Conservation (phyloP, 1,284 basidiomycete species). For the Ganoderma multipileum region DNA sequence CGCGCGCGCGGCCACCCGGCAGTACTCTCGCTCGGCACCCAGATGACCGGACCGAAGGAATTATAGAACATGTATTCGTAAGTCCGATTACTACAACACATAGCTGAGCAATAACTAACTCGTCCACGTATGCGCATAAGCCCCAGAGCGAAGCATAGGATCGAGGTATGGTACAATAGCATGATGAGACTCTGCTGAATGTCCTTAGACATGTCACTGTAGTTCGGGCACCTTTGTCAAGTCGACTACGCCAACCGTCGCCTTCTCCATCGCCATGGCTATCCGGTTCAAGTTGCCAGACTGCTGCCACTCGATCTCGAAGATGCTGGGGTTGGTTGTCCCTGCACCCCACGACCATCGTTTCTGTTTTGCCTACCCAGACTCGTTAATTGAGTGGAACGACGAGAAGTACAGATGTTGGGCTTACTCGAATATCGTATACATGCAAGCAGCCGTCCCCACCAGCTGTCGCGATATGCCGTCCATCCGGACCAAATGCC, state of each 20-base stretch:
- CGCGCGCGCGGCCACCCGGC: conserved; percentile 27
- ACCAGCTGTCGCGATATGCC: conserved; percentile 63
- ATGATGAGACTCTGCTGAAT: background rate
- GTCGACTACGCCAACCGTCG: conserved; percentile 62
- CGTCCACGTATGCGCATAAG: background rate
- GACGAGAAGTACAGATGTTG: background rate
- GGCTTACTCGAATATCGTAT: conserved; percentile 54
- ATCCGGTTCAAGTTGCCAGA: conserved; percentile 56
- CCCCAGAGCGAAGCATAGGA: conserved; percentile 16
- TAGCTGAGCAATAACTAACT: conserved; percentile 10
- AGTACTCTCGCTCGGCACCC: background rate
- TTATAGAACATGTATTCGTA: background rate
- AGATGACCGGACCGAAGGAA: background rate
- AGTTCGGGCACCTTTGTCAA: conserved; percentile 50
- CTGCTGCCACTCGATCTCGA: conserved; percentile 70
- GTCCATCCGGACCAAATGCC: conserved; percentile 70
- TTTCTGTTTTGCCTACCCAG: conserved; percentile 48
- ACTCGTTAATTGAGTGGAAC: background rate
- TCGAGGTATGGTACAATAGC: conserved; percentile 4
- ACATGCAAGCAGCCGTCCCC: conserved; percentile 68
- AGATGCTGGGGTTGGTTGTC: conserved; percentile 58
- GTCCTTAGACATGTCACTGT: conserved; percentile 21
- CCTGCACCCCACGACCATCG: conserved; percentile 66
- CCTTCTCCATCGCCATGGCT: conserved; percentile 62
- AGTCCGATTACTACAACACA: conserved; percentile 2